phyloP scores from a whole-genome alignment of 257 asterid genomes.

The Catharanthus roseus region DNA sequence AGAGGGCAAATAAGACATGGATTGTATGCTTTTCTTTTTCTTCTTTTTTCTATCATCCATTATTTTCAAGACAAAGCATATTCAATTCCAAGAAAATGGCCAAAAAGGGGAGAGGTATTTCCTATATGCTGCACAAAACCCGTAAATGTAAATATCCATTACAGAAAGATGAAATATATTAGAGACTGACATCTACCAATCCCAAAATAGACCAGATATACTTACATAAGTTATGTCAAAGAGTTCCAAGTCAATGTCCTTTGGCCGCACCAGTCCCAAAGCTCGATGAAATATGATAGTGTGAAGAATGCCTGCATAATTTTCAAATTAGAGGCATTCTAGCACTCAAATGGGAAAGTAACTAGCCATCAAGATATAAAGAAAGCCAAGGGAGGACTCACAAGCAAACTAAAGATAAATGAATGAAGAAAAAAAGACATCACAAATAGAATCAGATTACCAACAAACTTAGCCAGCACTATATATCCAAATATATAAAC shows the following conservation, averaged over 20 bases:
- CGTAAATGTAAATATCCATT: too few relatives aligned
- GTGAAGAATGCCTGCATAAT: conserved; percentile 82
- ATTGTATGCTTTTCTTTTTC: background rate
- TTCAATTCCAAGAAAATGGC: background rate
- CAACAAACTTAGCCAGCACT: background rate
- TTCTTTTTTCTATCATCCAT: background rate
- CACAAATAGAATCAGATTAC: background rate
- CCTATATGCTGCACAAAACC: background rate
- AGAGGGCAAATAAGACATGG: too few relatives aligned
- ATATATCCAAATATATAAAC: background rate
- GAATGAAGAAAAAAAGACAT: background rate
- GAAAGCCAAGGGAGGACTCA: background rate
- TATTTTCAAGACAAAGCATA: background rate
- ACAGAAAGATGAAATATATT: background rate
- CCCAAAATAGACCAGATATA: background rate
- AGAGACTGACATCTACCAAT: background rate
- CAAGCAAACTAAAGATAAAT: background rate
- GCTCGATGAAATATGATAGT: conserved; percentile 87
- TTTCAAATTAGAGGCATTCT: background rate
- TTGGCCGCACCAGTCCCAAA: conserved; percentile 89
- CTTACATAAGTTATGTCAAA: conserved; percentile 94
- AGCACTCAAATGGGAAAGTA: too few relatives aligned
- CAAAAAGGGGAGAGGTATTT: background rate
- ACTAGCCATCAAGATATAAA: background rate
- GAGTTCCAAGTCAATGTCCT: conserved; percentile 88